Conservation (phyloP, 2,329 filamentous ascomycete genomes). For the Berkeleyomyces basicola region DNA sequence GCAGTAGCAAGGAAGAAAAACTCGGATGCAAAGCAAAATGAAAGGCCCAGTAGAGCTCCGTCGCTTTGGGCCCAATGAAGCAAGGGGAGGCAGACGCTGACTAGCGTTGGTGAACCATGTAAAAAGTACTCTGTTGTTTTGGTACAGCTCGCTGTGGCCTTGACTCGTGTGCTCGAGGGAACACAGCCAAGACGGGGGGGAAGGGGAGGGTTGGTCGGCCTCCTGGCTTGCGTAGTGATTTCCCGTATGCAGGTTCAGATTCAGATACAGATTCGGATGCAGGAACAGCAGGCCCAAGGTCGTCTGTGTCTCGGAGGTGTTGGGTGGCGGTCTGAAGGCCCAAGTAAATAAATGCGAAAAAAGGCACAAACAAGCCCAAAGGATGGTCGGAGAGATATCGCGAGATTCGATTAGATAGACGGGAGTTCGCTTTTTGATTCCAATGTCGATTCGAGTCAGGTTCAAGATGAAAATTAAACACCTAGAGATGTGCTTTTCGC, state of each 20-base stretch:
- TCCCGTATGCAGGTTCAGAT: constrained; percentile 2
- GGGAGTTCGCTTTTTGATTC: neutral
- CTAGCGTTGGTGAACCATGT: too few relatives aligned
- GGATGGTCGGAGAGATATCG: neutral
- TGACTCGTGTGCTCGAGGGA: neutral
- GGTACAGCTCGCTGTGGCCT: neutral
- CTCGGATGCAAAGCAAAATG: neutral
- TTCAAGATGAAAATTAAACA: neutral
- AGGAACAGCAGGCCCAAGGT: neutral
- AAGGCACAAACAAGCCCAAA: neutral
- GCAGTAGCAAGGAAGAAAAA: neutral
- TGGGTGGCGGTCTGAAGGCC: neutral
- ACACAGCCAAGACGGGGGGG: neutral
- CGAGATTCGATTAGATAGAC: neutral
- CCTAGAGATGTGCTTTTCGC: neutral
- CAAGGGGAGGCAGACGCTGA: too few relatives aligned
- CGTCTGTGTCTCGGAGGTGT: neutral
- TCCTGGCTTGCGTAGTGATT: neutral
- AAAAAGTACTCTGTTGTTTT: too few relatives aligned
- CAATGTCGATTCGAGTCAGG: neutral
- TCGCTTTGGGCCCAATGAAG: too few relatives aligned
- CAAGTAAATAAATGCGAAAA: neutral
- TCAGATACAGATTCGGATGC: neutral
- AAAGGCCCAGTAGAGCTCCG: neutral
- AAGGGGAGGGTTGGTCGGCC: neutral